Base-by-base conservation (phyloP, 2,329 filamentous ascomycete species). In the Paraconiothyrium sp. region DNA sequence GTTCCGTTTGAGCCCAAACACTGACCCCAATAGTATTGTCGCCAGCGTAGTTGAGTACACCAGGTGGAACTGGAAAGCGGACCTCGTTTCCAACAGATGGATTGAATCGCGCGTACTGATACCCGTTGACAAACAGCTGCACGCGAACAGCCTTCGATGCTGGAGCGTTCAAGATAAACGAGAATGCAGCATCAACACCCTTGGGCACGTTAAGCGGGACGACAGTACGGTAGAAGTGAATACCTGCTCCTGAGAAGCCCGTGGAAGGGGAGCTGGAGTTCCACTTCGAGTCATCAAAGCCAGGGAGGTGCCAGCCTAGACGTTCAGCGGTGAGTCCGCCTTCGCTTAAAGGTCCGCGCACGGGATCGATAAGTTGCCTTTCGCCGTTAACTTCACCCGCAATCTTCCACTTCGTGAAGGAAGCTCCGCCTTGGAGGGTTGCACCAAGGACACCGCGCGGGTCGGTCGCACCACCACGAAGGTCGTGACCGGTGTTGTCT, bases 91-190 rank as follows among this genome's bases (percentile, higher is more conserved):
- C 88, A 43, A 90, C 86, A 54, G 85, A 82, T 0, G 87, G 86
- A 61, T 85, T 84, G 68, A 84, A 89, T 8, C 85, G 82, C 1
- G 85, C 87, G 65, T 88, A 89, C 69, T 89, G 87, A 67, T 89
- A 90, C 0, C 88, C 88, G 58, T 90, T 90, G n/a, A 89, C 83
- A 58, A 87, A 89, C 2, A 90, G 72, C 67, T 88, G 82, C 0
- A 83, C 84, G 11, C 88, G 81, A 13, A 86, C 81, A 0, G 81
- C 79, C 16, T 77, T 75, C 6, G 79, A 78, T 0, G 77, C 73
- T 0, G 83, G 78, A 0, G 84, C 83, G 0, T 80, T 81, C 2
- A 89, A 76, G 2, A 82, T 78, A 68, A 89, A 86, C 0, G 85
- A 85, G 34, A 89, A 79, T 0, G 85, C 85, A 0, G 87, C 83